phyloP scores from a whole-genome alignment of 1,284 basidiomycete genomes.

The Ceratobasidium sp. region DNA sequence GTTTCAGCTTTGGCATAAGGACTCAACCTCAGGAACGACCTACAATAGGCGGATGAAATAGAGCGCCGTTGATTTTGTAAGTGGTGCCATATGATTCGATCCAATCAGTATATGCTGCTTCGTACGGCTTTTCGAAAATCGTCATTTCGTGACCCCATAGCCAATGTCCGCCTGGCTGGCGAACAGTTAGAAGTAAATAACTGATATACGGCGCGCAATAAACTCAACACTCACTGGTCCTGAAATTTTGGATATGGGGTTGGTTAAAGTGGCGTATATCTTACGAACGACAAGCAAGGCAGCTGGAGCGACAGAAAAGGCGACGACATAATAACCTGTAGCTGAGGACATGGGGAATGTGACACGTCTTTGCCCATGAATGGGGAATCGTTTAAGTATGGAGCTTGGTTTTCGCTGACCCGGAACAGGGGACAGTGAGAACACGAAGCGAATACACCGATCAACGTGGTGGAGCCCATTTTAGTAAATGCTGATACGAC shows the following conservation, averaged over 20 bases:
- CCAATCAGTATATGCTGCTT: slow-evolving; percentile 32
- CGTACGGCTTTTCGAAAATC: neutral
- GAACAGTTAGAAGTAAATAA: neutral
- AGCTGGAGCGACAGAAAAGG: neutral
- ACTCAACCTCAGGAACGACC: neutral
- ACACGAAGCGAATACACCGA: too few relatives aligned
- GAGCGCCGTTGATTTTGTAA: slow-evolving; percentile 43
- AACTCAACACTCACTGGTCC: slow-evolving; percentile 1
- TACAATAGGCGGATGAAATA: slow-evolving; percentile 46
- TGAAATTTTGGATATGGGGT: neutral
- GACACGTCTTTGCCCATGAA: neutral
- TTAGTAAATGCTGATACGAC: too few relatives aligned
- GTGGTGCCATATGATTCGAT: slow-evolving; percentile 32
- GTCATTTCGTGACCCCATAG: slow-evolving; percentile 40
- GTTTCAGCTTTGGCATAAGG: neutral
- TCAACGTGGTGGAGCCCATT: too few relatives aligned
- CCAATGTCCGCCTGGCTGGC: slow-evolving; percentile 11
- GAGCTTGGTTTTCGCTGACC: too few relatives aligned
- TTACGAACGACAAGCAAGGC: slow-evolving; percentile 13
- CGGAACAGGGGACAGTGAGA: too few relatives aligned
- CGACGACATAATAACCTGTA: neutral
- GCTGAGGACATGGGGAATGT: slow-evolving; percentile 25
- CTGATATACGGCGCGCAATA: neutral
- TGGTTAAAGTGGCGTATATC: neutral
- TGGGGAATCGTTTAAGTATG: too few relatives aligned